phyloP scores from a whole-genome alignment of 768 basidiomycete genomes.

The Rubroboletus satanas region DNA sequence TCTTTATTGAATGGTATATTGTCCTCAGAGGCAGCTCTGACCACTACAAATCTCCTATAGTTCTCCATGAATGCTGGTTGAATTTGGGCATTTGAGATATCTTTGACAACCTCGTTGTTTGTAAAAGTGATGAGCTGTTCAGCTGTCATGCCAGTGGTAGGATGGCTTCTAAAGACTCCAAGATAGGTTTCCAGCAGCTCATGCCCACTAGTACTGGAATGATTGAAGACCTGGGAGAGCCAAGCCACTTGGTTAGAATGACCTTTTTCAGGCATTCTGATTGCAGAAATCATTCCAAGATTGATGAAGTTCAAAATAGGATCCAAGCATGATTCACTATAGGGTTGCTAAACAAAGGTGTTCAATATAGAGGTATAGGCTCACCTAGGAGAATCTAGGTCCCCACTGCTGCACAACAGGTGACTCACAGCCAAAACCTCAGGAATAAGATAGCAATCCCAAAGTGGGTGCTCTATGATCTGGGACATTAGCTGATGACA shows the following conservation, averaged over 20 bases:
- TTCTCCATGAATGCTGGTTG: conserved; percentile 60
- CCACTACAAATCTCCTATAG: conserved; percentile 64
- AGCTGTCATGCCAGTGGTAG: conserved; percentile 33
- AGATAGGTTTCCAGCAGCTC: conserved; percentile 41
- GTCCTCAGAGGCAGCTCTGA: conserved; percentile 39
- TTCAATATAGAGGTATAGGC: background rate
- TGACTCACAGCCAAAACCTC: conserved; percentile 51
- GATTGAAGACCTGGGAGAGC: conserved; percentile 22
- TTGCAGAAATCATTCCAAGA: conserved; percentile 52
- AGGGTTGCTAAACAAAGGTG: background rate
- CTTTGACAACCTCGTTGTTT: conserved; percentile 44
- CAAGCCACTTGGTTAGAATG: conserved; percentile 22
- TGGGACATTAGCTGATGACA: conserved; percentile 46
- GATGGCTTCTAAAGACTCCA: conserved; percentile 11
- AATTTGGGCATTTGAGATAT: conserved; percentile 51
- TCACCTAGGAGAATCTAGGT: conserved; percentile 4
- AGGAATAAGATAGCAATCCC: conserved; percentile 66
- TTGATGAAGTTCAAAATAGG: conserved; percentile 36
- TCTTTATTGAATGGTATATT: conserved; percentile 27
- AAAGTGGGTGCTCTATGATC: conserved; percentile 58
- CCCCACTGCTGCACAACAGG: conserved; percentile 6
- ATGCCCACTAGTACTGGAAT: conserved; percentile 29
- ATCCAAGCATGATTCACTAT: conserved; percentile 14
- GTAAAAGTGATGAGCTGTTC: conserved; percentile 36
- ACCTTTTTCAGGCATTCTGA: conserved; percentile 44